Base-by-base conservation (phyloP, 2,329 filamentous ascomycete genomes). In the Acephala macrosclerotiorum region DNA sequence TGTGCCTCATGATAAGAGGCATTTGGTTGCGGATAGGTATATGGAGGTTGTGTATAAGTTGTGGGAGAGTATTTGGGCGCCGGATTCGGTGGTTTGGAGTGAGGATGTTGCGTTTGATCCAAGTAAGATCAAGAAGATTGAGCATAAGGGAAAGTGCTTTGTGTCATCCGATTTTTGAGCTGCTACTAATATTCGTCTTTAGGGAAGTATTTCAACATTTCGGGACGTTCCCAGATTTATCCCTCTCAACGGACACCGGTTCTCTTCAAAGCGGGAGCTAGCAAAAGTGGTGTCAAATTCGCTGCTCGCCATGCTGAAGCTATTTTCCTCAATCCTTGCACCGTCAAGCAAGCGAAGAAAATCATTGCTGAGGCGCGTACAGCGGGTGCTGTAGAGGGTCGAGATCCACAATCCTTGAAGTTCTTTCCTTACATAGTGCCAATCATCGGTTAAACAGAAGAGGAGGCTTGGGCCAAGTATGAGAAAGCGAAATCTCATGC, bases 291-390 rank as follows among this genome's bases (percentile, higher is more conserved):
- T 0, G 90, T 89, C 75, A 76, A 78, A 0, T 92, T 92, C 69
- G 89, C 88, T 0, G 87, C 88, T 0, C 85, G 88, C 68, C 88
- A 92, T 73, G 90, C 89, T 0, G 90, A 92, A 73, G 89, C 84
- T 2, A 88, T 92, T 57, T 92, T 92, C 71, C 85, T 90, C 0
- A 88, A 85, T 0, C 87, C 87, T 0, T 88, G 90, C 72, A 84
- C 84, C 2, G 88, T 89, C 0, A 78, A 80, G 0, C 85, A 88
- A 0, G 86, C 88, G 33, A 84, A 84, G 2, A 86, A 85, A 74
- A 87, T 82, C 20, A 57, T 62, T 14, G 51, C 35, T 22, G 60
- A 62, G n/a, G 40, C 51, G n/a, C 80, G 89, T 2, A 79, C 83
- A 61, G 73, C 85, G 40, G 88, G 89, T 0, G 60, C 60, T 9